Evolutionary conservation across 1,139 yeast genomes (phyloP).

Genomic region (Lodderomyces pseudojiufengensis): DNA sequence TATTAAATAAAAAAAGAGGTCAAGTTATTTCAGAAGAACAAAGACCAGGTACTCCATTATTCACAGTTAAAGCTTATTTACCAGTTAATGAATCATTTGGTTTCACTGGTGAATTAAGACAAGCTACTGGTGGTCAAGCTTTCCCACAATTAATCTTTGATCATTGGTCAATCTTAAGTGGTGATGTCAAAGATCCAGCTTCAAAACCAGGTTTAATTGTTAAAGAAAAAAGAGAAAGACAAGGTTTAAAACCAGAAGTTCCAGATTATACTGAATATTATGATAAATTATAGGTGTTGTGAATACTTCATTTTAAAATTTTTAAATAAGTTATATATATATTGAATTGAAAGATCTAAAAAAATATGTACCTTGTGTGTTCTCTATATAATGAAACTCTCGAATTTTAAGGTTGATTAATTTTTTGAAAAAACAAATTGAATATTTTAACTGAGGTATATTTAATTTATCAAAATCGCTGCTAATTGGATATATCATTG

Average conservation of each 20-base stretch:
- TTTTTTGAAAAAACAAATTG: no score
- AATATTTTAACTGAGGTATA: no score
- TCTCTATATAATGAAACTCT: no score
- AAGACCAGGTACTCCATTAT: slow-evolving; percentile 99
- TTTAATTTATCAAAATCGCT: no score
- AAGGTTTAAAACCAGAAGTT: slow-evolving; percentile 94
- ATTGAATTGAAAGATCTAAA: no score
- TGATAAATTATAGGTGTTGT: slow-evolving; percentile 81
- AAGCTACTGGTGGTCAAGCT: slow-evolving; percentile 99
- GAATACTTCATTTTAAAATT: neutral
- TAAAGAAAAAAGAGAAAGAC: slow-evolving; percentile 88
- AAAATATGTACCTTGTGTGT: no score
- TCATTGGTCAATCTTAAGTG: slow-evolving; percentile 90
- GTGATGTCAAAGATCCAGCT: slow-evolving; percentile 90
- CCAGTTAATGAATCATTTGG: slow-evolving; percentile 99
- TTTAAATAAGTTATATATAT: no score
- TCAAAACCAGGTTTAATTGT: slow-evolving; percentile 96
- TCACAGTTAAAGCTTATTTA: slow-evolving; percentile 98
- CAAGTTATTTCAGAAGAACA: slow-evolving; percentile 98
- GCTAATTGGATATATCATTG: no score
- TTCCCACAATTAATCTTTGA: slow-evolving; percentile 99
- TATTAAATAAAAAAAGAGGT: slow-evolving; percentile 99
- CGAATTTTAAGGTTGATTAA: no score
- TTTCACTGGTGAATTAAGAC: slow-evolving; percentile 99
- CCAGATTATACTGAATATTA: slow-evolving; percentile 99